Evolutionary conservation across 139 green algal genomes (phyloP).

Genomic region (Pleodorina starrii): DNA sequence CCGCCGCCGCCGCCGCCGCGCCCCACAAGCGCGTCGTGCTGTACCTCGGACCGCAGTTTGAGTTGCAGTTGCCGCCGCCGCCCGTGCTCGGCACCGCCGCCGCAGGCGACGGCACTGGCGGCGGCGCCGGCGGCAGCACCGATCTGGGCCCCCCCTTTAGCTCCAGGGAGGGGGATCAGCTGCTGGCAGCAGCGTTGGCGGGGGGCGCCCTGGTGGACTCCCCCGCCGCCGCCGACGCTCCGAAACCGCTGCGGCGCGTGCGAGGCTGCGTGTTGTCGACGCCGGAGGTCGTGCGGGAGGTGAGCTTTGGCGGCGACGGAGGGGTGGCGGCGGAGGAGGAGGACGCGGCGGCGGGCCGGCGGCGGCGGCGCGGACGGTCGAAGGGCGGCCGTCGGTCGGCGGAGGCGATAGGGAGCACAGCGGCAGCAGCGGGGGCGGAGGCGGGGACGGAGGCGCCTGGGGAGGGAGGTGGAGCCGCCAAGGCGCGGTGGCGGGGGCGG

Average conservation of each 20-base stretch:
- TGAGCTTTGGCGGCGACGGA: not conserved
- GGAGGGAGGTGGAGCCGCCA: no score
- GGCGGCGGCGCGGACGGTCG: not conserved
- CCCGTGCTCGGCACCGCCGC: not conserved
- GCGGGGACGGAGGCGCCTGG: no score
- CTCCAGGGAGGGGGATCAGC: conserved; percentile 14
- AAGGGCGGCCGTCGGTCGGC: no score
- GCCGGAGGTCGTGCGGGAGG: not conserved
- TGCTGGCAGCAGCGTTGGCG: no score
- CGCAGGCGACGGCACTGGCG: not conserved
- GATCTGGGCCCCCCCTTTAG: not conserved
- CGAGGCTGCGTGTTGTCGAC: not conserved
- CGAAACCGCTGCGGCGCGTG: no score
- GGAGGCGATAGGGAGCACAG: no score
- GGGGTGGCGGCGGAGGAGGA: no score
- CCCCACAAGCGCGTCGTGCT: conserved; percentile 14
- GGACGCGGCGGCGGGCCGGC: not conserved
- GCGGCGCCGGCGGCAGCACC: not conserved
- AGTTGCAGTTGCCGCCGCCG: conserved; percentile 14
- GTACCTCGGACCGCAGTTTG: conserved; percentile 7
- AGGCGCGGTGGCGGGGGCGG: not conserved
- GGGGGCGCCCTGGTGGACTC: no score
- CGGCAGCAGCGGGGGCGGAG: no score
- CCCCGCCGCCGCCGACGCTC: no score
- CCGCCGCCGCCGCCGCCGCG: not conserved